Percentiles rank a stretch among this genome's conserved stretches.
Evolutionary conservation across 2,329 filamentous ascomycete genomes (phyloP).

Genomic region (Diaporthe sp.): DNA sequence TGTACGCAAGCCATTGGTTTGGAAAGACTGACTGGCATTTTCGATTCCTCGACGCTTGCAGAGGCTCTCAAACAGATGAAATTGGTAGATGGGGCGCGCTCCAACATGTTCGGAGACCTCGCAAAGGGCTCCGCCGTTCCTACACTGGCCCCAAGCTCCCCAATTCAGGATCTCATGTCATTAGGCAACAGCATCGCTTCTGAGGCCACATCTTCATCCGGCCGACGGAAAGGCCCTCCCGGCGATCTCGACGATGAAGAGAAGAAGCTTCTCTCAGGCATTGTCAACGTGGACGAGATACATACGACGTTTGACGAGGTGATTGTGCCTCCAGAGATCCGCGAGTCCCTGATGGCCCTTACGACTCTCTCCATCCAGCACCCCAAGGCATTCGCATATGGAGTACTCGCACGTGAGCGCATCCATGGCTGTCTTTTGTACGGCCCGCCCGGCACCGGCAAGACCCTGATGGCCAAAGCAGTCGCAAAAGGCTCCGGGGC

Average conservation of each 20-base stretch:
- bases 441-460: conserved; percentile 86
- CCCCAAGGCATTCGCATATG: conserved; percentile 96
- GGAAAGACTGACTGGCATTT: conserved; percentile 34
- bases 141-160: conserved; percentile 52
- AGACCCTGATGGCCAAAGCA: conserved; percentile 78
- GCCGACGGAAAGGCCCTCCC: conserved; percentile 31
- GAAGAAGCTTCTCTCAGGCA: conserved; percentile 83
- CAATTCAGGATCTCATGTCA: conserved; percentile 33
- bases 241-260: conserved; percentile 79
- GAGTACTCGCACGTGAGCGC: conserved; percentile 90
- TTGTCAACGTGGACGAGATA: conserved; percentile 86
- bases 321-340: conserved; percentile 84
- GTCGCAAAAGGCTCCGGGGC: conserved; percentile 78
- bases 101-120: conserved; percentile 2
- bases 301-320: conserved; percentile 90
- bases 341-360: conserved; percentile 88
- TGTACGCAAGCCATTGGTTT: conserved; percentile 47
- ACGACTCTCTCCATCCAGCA: conserved; percentile 89
- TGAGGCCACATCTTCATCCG: conserved; percentile 44
- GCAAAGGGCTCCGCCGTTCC: conserved; percentile 50
- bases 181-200: conserved; percentile 41
- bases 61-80: conserved; percentile 48
- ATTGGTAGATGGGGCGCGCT: conserved; percentile 28
- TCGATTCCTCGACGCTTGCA: conserved; percentile 41
- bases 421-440: conserved; percentile 92